Evolutionary conservation across 257 asterid species (phyloP).

Genomic region (Echites panduratus): DNA sequence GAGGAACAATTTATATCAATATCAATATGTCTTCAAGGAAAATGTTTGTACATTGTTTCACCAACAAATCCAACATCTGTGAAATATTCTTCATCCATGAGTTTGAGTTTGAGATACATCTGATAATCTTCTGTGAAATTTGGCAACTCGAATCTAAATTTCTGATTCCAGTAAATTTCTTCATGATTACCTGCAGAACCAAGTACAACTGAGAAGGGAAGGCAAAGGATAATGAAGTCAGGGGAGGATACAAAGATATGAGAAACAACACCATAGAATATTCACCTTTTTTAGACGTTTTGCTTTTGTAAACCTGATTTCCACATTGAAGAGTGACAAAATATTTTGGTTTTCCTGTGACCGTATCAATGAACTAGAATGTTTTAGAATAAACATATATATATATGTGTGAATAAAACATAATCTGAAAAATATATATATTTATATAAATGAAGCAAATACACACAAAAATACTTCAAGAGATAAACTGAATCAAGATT

Average conservation of each 20-base stretch:
- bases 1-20: constrained; percentile 1
- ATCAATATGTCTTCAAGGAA: no score
- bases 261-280: neutral
- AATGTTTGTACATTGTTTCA: constrained; percentile 44
- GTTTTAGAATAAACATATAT: neutral
- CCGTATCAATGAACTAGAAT: neutral
- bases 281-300: constrained; percentile 53
- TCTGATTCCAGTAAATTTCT: constrained; percentile 67
- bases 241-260: neutral
- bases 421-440: neutral
- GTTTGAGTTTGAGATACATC: constrained; percentile 51
- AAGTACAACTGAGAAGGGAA: neutral
- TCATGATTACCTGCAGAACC: constrained; percentile 33
- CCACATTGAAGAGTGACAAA: constrained; percentile 70
- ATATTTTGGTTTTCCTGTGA: constrained; percentile 47
- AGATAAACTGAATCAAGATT: neutral
- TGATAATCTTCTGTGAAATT: constrained; percentile 31
- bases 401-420: no score
- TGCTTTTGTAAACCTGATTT: constrained; percentile 48
- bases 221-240: neutral
- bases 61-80: constrained; percentile 45
- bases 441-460: neutral
- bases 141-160: constrained; percentile 45
- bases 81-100: constrained; percentile 52
- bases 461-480: neutral